A percentile compares a stretch with the other conserved stretches of the same genome.
These are phyloP conservation scores for Barnettozyma californica DNA, from an alignment of 805 yeast genomes.

Conservation along the genomic window DNA sequence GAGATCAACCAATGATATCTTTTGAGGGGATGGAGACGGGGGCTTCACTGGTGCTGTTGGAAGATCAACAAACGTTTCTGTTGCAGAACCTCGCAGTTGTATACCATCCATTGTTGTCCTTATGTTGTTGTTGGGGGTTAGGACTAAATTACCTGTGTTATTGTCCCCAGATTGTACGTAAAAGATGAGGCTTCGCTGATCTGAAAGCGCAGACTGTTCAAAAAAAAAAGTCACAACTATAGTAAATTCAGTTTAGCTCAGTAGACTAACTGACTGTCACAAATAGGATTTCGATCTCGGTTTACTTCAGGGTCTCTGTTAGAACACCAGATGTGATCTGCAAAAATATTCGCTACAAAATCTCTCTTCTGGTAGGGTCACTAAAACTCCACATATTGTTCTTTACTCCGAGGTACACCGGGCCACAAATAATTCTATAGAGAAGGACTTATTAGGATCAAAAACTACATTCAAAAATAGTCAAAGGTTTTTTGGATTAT, in stretches of 20 bases:
- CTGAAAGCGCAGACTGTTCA: background rate
- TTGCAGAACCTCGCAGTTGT: conserved; percentile 1
- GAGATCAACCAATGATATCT: conserved; percentile 13
- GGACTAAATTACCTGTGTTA: background rate
- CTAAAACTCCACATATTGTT: background rate
- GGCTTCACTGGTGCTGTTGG: conserved; percentile 1
- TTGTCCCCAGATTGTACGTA: too few relatives aligned
- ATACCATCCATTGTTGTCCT: conserved; percentile 6
- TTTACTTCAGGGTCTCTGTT: background rate
- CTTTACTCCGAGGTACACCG: background rate
- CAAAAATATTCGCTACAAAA: background rate
- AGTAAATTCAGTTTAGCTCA: background rate
- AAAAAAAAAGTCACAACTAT: background rate
- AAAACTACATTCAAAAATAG: background rate
- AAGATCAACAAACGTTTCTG: conserved; percentile 6
- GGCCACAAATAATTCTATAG: too few relatives aligned
- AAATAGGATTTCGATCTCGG: background rate
- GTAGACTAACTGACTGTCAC: background rate
- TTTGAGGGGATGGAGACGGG: conserved; percentile 10
- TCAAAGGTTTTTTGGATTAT: background rate
- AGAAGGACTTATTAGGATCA: too few relatives aligned
- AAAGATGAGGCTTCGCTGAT: background rate
- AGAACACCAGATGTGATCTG: background rate
- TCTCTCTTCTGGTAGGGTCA: background rate
- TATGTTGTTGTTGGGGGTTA: background rate